Evolutionary conservation across 371 early-diverging fungal genomes (phyloP).

Genomic region (Chytridiales sp.): DNA sequence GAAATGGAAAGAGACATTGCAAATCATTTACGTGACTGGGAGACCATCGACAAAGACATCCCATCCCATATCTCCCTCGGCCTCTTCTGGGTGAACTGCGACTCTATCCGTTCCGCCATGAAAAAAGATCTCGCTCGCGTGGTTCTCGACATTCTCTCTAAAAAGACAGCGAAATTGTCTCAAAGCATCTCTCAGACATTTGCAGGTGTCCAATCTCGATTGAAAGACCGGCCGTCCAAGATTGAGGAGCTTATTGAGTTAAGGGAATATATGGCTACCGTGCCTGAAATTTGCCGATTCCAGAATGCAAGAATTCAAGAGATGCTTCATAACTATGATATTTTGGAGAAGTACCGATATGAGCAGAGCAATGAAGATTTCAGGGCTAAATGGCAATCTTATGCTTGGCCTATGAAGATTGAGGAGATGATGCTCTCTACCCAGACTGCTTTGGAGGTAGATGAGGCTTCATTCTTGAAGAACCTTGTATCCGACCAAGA

Average conservation of each 20-base stretch:
- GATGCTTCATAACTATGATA: constrained; percentile 52
- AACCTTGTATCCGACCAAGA: constrained; percentile 58
- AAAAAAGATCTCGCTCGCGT: constrained; percentile 53
- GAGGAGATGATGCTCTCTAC: constrained; percentile 48
- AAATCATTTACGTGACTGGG: constrained; percentile 47
- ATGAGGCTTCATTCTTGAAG: constrained; percentile 49
- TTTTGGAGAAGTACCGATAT: constrained; percentile 53
- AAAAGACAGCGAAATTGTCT: constrained; percentile 44
- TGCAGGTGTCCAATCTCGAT: constrained; percentile 34
- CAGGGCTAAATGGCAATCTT: constrained; percentile 51
- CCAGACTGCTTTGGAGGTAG: constrained; percentile 41
- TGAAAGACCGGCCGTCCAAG: constrained; percentile 52
- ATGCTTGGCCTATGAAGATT: constrained; percentile 50
- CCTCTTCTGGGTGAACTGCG: constrained; percentile 55
- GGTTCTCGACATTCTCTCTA: constrained; percentile 50
- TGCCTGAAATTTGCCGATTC: constrained; percentile 41
- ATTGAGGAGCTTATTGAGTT: constrained; percentile 59
- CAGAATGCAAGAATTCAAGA: constrained; percentile 42
- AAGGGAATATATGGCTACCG: constrained; percentile 52
- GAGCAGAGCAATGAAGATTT: constrained; percentile 57
- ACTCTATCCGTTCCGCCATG: constrained; percentile 48
- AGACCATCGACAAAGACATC: constrained; percentile 48
- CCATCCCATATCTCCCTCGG: constrained; percentile 50
- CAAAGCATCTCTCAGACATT: constrained; percentile 44
- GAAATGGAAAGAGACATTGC: constrained; percentile 55